phyloP scores from a whole-genome alignment of 1,284 basidiomycete species.

The Jaminaea rosea region DNA sequence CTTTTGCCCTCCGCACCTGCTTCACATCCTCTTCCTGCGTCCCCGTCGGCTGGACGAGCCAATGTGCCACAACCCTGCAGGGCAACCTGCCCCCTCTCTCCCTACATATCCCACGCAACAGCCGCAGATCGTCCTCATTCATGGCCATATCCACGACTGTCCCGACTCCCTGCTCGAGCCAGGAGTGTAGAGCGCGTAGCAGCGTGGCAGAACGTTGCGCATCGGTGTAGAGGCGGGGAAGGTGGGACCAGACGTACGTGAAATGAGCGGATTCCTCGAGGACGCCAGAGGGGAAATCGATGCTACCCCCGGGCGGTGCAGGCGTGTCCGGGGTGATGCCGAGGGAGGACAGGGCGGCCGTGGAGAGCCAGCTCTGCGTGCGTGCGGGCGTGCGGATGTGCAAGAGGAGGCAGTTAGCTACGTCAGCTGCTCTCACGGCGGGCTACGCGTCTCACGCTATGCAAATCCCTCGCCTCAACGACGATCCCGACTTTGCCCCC shows the following conservation, averaged over 20 bases:
- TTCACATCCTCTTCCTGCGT: constrained; percentile 9
- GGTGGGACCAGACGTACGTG: constrained; percentile 13
- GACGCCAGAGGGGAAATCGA: constrained; percentile 13
- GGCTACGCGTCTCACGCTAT: no score
- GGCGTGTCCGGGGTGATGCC: constrained; percentile 17
- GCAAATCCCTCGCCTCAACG: no score
- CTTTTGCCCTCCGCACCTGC: constrained; percentile 14
- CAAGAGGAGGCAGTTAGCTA: no score
- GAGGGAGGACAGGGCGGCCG: constrained; percentile 17
- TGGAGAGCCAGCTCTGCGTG: constrained; percentile 21
- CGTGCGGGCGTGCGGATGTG: constrained; percentile 20
- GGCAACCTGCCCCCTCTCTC: constrained; percentile 15
- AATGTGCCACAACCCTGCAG: constrained; percentile 17
- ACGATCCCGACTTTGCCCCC: no score
- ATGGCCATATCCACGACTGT: constrained; percentile 20
- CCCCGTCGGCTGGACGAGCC: constrained; percentile 14
- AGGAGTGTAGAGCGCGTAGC: constrained; percentile 14
- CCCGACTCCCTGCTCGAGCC: constrained; percentile 17
- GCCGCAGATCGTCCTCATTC: constrained; percentile 13
- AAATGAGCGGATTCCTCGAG: constrained; percentile 22
- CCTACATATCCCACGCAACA: constrained; percentile 11
- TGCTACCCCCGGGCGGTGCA: constrained; percentile 18
- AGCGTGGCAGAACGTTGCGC: constrained; percentile 13
- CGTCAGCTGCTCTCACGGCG: no score
- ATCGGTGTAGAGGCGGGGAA: constrained; percentile 10